Evolutionary conservation across 148 eudicot species (phyloP).

Genomic region (Persicaria tinctoria): DNA sequence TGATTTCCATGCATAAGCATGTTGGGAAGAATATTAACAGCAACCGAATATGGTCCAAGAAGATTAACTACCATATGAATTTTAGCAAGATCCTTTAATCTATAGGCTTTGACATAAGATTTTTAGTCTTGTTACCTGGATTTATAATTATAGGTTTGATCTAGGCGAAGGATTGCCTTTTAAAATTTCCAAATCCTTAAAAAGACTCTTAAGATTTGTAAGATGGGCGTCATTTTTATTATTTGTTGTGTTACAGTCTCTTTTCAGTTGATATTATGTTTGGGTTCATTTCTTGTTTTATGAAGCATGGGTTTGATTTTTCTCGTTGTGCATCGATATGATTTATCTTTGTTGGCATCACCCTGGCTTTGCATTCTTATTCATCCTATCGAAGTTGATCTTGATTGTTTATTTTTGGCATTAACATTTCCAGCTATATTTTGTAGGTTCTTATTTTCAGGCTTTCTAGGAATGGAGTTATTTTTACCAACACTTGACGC

Average conservation of each 20-base stretch:
- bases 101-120: conserved; percentile 5
- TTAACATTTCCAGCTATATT: background rate
- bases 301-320: background rate
- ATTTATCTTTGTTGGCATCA: background rate
- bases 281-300: background rate
- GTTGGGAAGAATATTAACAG: conserved; percentile 38
- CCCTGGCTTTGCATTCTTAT: background rate
- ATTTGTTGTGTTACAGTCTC: background rate
- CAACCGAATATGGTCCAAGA: conserved; percentile 28
- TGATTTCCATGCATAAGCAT: conserved; percentile 62
- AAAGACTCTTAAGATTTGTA: background rate
- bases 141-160: background rate
- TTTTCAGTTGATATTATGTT: background rate
- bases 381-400: background rate
- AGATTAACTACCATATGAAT: background rate
- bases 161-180: background rate
- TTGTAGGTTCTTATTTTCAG: background rate
- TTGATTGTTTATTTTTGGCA: background rate
- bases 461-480: background rate
- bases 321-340: background rate
- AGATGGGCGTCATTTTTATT: background rate
- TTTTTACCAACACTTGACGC: background rate
- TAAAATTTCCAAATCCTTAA: background rate
- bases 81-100: too few species aligned
- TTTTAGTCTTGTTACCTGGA: background rate